Evolutionary conservation across 805 yeast genomes (phyloP).

Genomic region (Kazachstania martiniae): DNA sequence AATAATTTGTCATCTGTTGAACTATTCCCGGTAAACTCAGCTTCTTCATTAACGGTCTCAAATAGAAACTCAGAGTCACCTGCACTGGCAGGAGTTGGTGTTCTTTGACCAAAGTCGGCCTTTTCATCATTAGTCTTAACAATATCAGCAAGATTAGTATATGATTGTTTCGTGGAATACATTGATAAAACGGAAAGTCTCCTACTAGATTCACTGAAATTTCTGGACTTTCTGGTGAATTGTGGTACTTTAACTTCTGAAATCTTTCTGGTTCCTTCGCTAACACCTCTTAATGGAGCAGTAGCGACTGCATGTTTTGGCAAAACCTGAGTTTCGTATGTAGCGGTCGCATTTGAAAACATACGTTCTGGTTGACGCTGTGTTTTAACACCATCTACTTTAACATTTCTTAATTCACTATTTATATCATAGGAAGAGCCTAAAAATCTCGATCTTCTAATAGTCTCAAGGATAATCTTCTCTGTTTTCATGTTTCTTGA

Average conservation of each 20-base stretch:
- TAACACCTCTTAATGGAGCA: conserved; percentile 11
- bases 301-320: conserved; percentile 22
- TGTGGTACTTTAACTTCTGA: conserved; percentile 60
- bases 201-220: conserved; percentile 51
- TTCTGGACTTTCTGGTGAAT: conserved; percentile 57
- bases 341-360: not conserved
- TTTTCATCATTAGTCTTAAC: conserved; percentile 21
- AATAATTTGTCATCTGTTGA: conserved; percentile 18
- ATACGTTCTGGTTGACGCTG: not conserved
- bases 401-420: conserved; percentile 20
- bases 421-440: conserved; percentile 32
- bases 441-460: conserved; percentile 34
- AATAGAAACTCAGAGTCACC: conserved; percentile 23
- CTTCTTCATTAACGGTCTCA: conserved; percentile 18
- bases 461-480: conserved; percentile 30
- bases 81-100: conserved; percentile 11
- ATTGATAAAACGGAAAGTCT: conserved; percentile 62
- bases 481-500: conserved; percentile 18
- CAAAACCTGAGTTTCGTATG: conserved; percentile 8
- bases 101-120: conserved; percentile 5
- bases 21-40: conserved; percentile 10
- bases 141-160: conserved; percentile 42
- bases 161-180: conserved; percentile 58
- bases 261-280: conserved; percentile 37
- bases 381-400: too few relatives aligned